Base-by-base conservation (phyloP, 2,329 filamentous ascomycete species). In the Colletotrichum sp. region DNA sequence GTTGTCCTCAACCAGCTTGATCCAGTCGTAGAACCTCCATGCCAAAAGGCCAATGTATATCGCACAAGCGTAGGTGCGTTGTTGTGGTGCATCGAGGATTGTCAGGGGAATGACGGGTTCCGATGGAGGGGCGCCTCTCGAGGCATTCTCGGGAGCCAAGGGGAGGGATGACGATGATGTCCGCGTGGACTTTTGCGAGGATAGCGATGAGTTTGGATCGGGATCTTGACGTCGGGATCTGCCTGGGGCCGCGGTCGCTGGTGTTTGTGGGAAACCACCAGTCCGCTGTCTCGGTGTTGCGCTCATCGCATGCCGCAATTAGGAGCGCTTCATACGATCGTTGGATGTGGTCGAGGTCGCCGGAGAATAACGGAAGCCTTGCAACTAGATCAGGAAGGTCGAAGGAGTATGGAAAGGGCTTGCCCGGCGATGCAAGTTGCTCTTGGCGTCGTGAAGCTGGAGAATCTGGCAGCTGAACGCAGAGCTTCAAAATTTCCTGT, bases 21-120 rank as follows among this genome's bases (percentile, higher is more conserved):
- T 92, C 88, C 95, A 98, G 86, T 99, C 96, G 84, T 96, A 98
- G 38, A 97, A 86, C 81, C 95, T 93, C 93, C 95, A 99, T 76
- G 92, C 93, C 85, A 94, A 90, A 28, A 99, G 86, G 36, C 90
- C 88, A 57, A 93, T 84, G 83, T 98, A 99, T 78, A 98, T 85
- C n/a, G 92, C 93, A 78, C 94, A 91, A 64, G 95, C 93, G 83
- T 98, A 98, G 80, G 98, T 91, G 72, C 97, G 92, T 86, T 99
- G 97, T 68, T 94, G 94, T 8, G 97, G 96, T 61, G 95, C 95
- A 87, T 99, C 96, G 83, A 99, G 90, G 63, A 98, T 87, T 78
- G 92, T 91, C 78, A 95, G 88, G 15, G 97, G 94, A 81, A 99
- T 96, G 72, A 98, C 86, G 38, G 97, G 96, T 69, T 87, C 82